These are phyloP conservation scores for Coemansia sp. DNA, from an alignment of 192 early-diverging fungal species.

Conservation along the genomic window DNA sequence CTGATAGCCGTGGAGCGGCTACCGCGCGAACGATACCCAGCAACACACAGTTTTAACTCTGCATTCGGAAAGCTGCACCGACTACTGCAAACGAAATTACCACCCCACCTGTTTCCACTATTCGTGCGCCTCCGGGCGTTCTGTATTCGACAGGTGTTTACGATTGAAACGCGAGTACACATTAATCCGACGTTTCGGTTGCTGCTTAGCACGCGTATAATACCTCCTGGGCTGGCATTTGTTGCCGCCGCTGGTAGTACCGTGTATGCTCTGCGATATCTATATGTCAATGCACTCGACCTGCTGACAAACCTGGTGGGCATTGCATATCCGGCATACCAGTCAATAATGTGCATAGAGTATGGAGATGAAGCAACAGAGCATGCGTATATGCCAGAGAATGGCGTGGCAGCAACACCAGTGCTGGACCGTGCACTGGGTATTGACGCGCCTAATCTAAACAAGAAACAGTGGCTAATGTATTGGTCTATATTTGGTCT, in stretches of 20 bases:
- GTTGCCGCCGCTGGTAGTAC: constrained; percentile 42
- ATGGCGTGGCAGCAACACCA: background rate
- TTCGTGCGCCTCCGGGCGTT: constrained; percentile 24
- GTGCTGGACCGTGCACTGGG: constrained; percentile 32
- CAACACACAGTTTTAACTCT: constrained; percentile 22
- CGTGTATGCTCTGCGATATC: constrained; percentile 34
- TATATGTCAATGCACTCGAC: constrained; percentile 46
- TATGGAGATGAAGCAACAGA: constrained; percentile 24
- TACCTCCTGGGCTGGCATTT: constrained; percentile 44
- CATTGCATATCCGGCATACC: constrained; percentile 51
- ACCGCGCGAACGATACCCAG: constrained; percentile 36
- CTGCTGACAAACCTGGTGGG: constrained; percentile 49
- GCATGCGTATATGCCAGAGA: background rate
- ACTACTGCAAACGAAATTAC: constrained; percentile 17
- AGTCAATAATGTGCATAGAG: constrained; percentile 53
- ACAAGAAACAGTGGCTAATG: constrained; percentile 55
- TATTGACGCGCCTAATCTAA: constrained; percentile 26
- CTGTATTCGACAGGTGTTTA: constrained; percentile 29
- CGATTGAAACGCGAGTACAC: constrained; percentile 44
- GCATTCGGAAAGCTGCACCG: constrained; percentile 7
- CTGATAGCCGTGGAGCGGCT: constrained; percentile 36
- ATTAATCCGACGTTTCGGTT: constrained; percentile 47
- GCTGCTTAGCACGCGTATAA: constrained; percentile 29
- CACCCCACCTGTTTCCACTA: constrained; percentile 45
- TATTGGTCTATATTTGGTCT: constrained; percentile 52